A percentile compares a stretch with the other conserved stretches of the same genome.
Evolutionary conservation across 345 rosid genomes (phyloP).

Genomic region (Physaria fendleri): DNA sequence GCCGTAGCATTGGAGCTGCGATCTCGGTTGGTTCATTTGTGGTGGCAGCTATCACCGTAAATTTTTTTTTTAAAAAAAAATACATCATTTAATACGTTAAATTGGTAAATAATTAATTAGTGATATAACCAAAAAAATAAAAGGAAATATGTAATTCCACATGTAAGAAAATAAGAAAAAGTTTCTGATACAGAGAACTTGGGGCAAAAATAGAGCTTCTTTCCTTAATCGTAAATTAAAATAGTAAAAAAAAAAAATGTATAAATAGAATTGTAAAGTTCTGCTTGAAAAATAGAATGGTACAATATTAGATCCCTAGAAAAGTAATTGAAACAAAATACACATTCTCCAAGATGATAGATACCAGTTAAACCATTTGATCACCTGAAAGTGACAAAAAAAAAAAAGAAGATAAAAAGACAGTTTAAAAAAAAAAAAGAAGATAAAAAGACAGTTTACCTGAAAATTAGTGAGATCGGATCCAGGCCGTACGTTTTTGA

Average conservation of each 20-base stretch:
- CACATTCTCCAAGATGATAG: too few species aligned
- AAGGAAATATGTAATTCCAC: too few species aligned
- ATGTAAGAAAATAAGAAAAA: too few species aligned
- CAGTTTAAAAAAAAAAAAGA: too few species aligned
- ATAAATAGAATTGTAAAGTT: neutral
- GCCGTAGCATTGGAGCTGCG: conserved; percentile 72
- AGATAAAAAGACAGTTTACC: conserved; percentile 19
- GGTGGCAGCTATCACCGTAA: conserved; percentile 49
- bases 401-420: too few species aligned
- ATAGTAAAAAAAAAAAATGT: neutral
- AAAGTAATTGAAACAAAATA: neutral
- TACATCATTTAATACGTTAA: too few species aligned
- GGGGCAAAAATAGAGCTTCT: neutral
- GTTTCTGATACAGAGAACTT: neutral
- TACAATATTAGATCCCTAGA: neutral
- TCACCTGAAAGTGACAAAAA: neutral
- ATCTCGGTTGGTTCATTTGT: conserved; percentile 66
- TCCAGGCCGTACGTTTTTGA: conserved; percentile 49
- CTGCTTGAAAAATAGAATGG: neutral
- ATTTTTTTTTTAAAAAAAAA: too few species aligned
- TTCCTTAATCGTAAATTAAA: neutral
- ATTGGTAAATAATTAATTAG: too few species aligned
- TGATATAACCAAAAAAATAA: too few species aligned
- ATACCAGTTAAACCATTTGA: too few species aligned
- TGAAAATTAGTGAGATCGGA: conserved; percentile 56